These are phyloP conservation scores for Vigna mungo DNA, from an alignment of 306 rosid species.

Conservation along the genomic window DNA sequence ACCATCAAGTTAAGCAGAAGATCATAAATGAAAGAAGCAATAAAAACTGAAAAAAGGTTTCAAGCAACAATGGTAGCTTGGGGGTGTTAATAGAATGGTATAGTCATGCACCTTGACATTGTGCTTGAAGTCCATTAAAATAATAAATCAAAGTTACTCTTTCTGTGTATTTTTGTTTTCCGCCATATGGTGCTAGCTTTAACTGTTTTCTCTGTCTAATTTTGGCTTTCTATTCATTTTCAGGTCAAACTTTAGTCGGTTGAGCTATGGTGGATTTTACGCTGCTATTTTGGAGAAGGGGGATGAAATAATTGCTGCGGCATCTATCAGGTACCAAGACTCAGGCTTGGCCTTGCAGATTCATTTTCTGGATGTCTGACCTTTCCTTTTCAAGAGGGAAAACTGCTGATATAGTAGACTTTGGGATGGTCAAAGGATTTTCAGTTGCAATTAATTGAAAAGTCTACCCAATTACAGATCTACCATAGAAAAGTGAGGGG, in stretches of 20 bases:
- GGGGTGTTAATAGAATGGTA: conserved; percentile 7
- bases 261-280: conserved; percentile 87
- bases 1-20: neutral
- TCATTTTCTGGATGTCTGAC: conserved; percentile 21
- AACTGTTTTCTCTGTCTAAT: neutral
- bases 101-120: conserved; percentile 2
- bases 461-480: conserved; percentile 4
- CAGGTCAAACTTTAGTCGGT: conserved; percentile 93
- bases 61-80: neutral
- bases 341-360: neutral
- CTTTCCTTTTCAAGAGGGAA: neutral
- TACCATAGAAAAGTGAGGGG: neutral
- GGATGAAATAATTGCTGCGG: conserved; percentile 93
- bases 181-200: conserved; percentile 28
- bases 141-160: neutral
- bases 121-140: neutral
- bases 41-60: neutral
- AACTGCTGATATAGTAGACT: conserved; percentile 5
- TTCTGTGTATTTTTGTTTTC: conserved; percentile 5
- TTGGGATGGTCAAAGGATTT: conserved; percentile 15
- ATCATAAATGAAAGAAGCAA: neutral
- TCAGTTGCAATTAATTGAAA: conserved; percentile 25
- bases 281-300: conserved; percentile 95
- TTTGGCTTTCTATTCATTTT: conserved; percentile 33
- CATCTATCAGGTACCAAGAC: conserved; percentile 73